Conservation (phyloP, 768 basidiomycete genomes). For the Lactifluus pinguis region DNA sequence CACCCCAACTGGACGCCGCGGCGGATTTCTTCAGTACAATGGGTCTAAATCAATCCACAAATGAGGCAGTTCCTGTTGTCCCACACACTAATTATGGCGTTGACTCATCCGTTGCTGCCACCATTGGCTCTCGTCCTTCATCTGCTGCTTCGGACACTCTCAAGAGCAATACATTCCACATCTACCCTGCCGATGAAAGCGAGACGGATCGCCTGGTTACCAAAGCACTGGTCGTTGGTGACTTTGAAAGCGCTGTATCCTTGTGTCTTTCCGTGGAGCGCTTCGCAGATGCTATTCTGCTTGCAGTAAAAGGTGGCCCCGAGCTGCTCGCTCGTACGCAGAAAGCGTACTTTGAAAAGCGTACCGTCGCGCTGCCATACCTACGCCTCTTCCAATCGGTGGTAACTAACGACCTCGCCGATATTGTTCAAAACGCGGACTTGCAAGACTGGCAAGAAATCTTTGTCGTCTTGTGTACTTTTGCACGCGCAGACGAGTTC, state of each 20-base stretch:
- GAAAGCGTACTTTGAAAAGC: slow-evolving; percentile 85
- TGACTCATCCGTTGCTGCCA: slow-evolving; percentile 92
- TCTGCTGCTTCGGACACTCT: slow-evolving; percentile 65
- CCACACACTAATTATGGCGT: slow-evolving; percentile 73
- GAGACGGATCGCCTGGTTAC: slow-evolving; percentile 85
- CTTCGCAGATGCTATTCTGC: slow-evolving; percentile 89
- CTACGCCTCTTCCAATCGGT: slow-evolving; percentile 92
- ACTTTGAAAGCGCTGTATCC: slow-evolving; percentile 86
- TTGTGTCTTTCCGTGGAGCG: slow-evolving; percentile 83
- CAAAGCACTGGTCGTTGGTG: slow-evolving; percentile 90
- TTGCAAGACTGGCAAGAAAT: slow-evolving; percentile 92
- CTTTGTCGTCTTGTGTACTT: slow-evolving; percentile 94
- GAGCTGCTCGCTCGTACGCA: slow-evolving; percentile 84
- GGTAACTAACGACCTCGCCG: slow-evolving; percentile 83
- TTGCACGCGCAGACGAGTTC: slow-evolving; percentile 80
- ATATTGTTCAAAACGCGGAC: slow-evolving; percentile 95
- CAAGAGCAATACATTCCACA: slow-evolving; percentile 80
- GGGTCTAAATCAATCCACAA: slow-evolving; percentile 40
- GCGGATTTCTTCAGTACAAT: slow-evolving; percentile 88
- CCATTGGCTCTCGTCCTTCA: slow-evolving; percentile 83
- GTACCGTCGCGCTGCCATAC: slow-evolving; percentile 70
- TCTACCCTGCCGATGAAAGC: slow-evolving; percentile 81
- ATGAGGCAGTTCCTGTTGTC: slow-evolving; percentile 40
- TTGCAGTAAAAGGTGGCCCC: slow-evolving; percentile 84
- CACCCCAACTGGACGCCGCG: slow-evolving; percentile 54